Base-by-base conservation (phyloP, 2,329 filamentous ascomycete species). In the Zymoseptoria passerinii region DNA sequence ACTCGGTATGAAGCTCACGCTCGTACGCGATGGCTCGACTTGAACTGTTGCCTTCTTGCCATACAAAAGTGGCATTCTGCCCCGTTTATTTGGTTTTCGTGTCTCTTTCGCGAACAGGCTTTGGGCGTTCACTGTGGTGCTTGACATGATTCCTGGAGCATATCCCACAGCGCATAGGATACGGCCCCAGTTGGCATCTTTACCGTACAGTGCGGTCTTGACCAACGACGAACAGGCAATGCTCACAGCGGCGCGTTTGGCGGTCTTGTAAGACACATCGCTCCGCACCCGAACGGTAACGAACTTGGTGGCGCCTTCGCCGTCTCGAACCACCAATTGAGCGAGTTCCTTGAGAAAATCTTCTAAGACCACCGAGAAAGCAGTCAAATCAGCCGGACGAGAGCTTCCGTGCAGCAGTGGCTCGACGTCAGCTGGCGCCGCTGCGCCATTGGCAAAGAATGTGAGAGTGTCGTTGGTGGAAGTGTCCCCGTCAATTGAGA, bases 181-280 rank as follows among this genome's bases (percentile, higher is more conserved):
- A 56, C 94, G 90, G 35, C 94, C 94, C 94, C 94, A 99, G 79
- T 99, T 99, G 18, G 94, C 94, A 72, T 99, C 94, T 73, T 91
- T 90, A 64, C 94, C 94, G 74, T 99, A 99, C 48, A 99, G 80
- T 0, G 94, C 94, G 0, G 94, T 99, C 80, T 99, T 99, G 67
- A 99, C 94, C 10, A 99, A 83, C 8, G 94, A 90, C 0, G 91
- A 96, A 54, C 87, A 85, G 16, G 94, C 92, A 71, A 99, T 96
- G 52, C 89, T 87, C 62, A 87, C 88, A 9, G 92, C 94, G 61
- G 96, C 86, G 70, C 86, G 83, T 57, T 89, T 85, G 1, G 90
- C 92, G 52, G 85, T 59, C 1, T 35, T 4, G 28, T 48, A 53
- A 52, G 49, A 18, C 2, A 51, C 20, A 52, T 65, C 63, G n/a